Conservation (phyloP, 2,329 filamentous ascomycete genomes). For the Stachybotrys chlorohalonatus region DNA sequence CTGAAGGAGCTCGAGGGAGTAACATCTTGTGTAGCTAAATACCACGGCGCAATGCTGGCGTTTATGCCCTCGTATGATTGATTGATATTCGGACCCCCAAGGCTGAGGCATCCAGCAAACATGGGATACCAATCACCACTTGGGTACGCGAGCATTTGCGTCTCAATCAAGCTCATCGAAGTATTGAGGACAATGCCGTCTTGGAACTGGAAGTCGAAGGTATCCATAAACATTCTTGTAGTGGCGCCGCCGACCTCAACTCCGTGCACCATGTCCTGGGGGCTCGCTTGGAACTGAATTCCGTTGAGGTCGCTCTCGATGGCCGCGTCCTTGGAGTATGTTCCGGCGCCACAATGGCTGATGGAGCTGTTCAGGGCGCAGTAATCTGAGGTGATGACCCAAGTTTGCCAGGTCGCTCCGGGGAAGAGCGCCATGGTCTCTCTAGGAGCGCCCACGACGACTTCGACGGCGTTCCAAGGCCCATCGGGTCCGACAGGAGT, state of each 20-base stretch:
- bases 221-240: slow-evolving; percentile 17
- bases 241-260: slow-evolving; percentile 11
- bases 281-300: slow-evolving; percentile 10
- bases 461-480: slow-evolving; percentile 18
- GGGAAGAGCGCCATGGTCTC: slow-evolving; percentile 18
- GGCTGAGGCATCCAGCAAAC: slow-evolving; percentile 19
- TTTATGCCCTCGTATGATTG: slow-evolving; percentile 19
- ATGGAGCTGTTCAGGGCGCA: slow-evolving; percentile 6
- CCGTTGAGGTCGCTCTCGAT: slow-evolving; percentile 12
- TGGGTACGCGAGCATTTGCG: slow-evolving; percentile 17
- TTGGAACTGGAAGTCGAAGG: slow-evolving; percentile 9
- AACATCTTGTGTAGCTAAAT: slow-evolving; percentile 9
- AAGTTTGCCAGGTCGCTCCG: slow-evolving; percentile 16
- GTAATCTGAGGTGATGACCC: slow-evolving; percentile 6
- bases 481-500: slow-evolving; percentile 19
- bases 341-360: slow-evolving; percentile 15
- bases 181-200: slow-evolving; percentile 1
- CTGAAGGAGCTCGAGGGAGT: slow-evolving; percentile 30
- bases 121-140: slow-evolving; percentile 17
- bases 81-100: slow-evolving; percentile 17
- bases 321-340: slow-evolving; percentile 20
- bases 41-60: slow-evolving; percentile 20
- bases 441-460: slow-evolving; percentile 14
- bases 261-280: slow-evolving; percentile 14
- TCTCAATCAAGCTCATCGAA: slow-evolving; percentile 12